A percentile compares a stretch with the other conserved stretches of the same genome.
Evolutionary conservation across 2,329 filamentous ascomycete genomes (phyloP).

Genomic region (Mycosphaerella sp.): DNA sequence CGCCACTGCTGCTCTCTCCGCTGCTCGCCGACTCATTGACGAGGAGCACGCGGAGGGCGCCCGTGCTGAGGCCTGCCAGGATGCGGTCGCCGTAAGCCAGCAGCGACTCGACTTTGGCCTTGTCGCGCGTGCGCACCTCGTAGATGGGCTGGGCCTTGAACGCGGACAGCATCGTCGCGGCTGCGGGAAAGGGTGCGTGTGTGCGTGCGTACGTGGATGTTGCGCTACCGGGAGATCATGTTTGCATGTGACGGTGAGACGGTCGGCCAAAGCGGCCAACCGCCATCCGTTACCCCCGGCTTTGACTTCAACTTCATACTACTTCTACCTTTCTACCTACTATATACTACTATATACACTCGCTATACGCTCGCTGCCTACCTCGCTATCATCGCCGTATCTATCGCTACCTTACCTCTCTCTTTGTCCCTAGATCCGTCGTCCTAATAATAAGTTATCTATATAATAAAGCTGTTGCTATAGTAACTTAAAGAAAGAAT

Average conservation of each 20-base stretch:
- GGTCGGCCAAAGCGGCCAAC: no score
- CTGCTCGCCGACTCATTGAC: slow-evolving; percentile 59
- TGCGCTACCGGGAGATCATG: slow-evolving; percentile 8
- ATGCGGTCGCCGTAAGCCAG: slow-evolving; percentile 88
- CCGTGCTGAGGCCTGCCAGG: slow-evolving; percentile 85
- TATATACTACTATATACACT: no score
- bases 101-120: slow-evolving; percentile 94
- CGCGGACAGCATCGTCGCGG: slow-evolving; percentile 64
- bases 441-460: no score
- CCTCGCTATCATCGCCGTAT: no score
- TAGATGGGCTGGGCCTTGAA: slow-evolving; percentile 95
- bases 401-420: no score
- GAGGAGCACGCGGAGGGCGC: slow-evolving; percentile 81
- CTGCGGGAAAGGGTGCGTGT: neutral
- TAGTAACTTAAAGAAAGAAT: no score
- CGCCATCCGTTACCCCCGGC: no score
- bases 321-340: no score
- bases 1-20: neutral
- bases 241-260: neutral
- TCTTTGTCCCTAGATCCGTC: no score
- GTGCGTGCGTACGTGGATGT: neutral
- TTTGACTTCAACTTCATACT: no score
- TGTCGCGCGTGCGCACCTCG: slow-evolving; percentile 93
- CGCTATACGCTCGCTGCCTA: no score
- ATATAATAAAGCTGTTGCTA: no score